Evolutionary conservation across 108 stramenopile species (phyloP), one percentile per base, ranked within the genome.

Genomic region (Skeletonema marinoi): DNA sequence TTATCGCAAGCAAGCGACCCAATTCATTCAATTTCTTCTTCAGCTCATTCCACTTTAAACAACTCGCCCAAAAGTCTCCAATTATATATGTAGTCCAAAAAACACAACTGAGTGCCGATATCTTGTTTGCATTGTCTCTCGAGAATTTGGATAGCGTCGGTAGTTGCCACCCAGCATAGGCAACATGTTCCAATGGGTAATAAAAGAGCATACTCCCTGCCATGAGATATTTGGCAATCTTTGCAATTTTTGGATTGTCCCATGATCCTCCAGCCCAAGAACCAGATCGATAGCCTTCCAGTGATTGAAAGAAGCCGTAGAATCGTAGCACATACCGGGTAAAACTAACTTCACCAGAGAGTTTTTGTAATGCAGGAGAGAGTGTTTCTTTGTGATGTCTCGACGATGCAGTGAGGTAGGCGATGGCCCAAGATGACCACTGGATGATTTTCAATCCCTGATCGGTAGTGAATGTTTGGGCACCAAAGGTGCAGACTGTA

Each of bases 161-260:
- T 38, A 87, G 75, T 54, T 80, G 85, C 90, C 90, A 94, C 42
- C 85, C 70, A 10, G 87, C 56, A 74, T 86, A 94, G 2, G 93
- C 90, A 3, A 90, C 66, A 67, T 90, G 87, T 70, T 94, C 93
- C 36, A 89, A 46, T 17, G 93, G 93, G 83, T 92, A 90, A 51
- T 92, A 94, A 5, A 70, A 63, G 11, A 90, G 16, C 93, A 94
- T 94, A 42, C 78, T 81, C 80, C 89, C 90, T 6, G 87, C 83
- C 88, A 92, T 85, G 39, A 88, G 51, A 65, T 81, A 81, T 62
- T 83, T 87, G 21, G 88, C 93, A 60, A 91, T 66, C 46, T 73
- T 76, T 14, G 78, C 72, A 56, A 79, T 82, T 9, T 71, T 32
- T 8, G 68, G 71, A 59, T 84, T 75, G n/a, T 83, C 65, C 73